Evolutionary conservation across 306 rosid genomes (phyloP).

Genomic region (Dalbergia cultrata): DNA sequence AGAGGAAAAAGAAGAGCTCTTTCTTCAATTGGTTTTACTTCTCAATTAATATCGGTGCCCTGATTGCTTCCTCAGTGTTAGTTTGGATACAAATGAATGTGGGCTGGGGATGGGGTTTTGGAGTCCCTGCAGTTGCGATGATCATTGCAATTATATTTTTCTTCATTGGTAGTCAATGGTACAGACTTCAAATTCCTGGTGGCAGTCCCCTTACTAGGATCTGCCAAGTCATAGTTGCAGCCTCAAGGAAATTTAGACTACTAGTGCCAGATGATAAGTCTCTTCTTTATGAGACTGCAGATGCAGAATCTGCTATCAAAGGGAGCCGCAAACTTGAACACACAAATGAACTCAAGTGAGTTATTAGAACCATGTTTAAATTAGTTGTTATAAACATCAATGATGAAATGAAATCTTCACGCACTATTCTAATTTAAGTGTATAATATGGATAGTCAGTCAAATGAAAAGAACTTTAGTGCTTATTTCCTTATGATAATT

Average conservation of each 20-base stretch:
- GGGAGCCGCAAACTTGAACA: conserved; percentile 86
- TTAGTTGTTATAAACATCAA: neutral
- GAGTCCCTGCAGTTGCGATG: conserved; percentile 86
- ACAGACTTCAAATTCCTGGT: conserved; percentile 75
- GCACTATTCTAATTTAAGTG: neutral
- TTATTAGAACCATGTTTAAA: conserved; percentile 36
- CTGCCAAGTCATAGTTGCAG: conserved; percentile 72
- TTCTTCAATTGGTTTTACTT: conserved; percentile 90
- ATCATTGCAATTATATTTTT: conserved; percentile 69
- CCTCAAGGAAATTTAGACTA: conserved; percentile 55
- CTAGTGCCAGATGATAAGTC: conserved; percentile 68
- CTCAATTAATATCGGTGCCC: conserved; percentile 78
- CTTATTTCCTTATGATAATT: neutral
- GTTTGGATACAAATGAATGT: conserved; percentile 90
- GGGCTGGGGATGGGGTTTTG: conserved; percentile 97
- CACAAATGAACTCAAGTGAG: conserved; percentile 69
- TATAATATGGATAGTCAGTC: too few relatives aligned
- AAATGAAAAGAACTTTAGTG: too few relatives aligned
- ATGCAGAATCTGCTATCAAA: conserved; percentile 69
- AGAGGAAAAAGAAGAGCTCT: conserved; percentile 76
- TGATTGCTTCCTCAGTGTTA: conserved; percentile 78
- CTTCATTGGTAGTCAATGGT: conserved; percentile 66
- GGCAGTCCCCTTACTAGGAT: conserved; percentile 89
- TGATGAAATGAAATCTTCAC: too few relatives aligned
- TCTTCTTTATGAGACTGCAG: conserved; percentile 74